These are phyloP conservation scores for Cutaneotrichosporon sp. DNA, from an alignment of 1,284 basidiomycete genomes.

Conservation along the genomic window DNA sequence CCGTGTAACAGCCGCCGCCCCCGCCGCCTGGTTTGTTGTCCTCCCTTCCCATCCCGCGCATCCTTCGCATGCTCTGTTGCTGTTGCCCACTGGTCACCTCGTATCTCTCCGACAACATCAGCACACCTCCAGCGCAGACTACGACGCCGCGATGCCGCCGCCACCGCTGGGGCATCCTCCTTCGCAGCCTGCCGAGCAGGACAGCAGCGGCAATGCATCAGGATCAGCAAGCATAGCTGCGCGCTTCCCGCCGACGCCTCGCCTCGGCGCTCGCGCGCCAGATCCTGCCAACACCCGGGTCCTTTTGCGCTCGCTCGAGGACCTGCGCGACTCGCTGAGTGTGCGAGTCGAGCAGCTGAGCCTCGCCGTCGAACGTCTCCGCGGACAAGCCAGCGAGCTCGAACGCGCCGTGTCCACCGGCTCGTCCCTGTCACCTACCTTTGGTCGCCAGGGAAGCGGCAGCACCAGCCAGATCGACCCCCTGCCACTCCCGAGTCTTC, in stretches of 20 bases:
- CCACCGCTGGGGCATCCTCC: neutral
- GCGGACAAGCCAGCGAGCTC: constrained; percentile 28
- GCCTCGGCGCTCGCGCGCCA: neutral
- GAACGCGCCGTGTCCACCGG: constrained; percentile 19
- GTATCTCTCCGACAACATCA: too few relatives aligned
- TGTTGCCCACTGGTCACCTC: neutral
- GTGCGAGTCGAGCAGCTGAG: constrained; percentile 29
- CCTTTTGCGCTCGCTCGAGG: constrained; percentile 27
- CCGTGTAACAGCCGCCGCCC: neutral
- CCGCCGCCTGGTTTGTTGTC: neutral
- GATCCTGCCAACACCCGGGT: constrained; percentile 18
- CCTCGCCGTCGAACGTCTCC: constrained; percentile 26
- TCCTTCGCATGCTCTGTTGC: neutral
- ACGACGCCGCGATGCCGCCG: neutral
- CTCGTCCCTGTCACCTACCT: constrained; percentile 8
- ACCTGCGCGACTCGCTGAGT: constrained; percentile 27
- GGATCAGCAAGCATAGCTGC: neutral
- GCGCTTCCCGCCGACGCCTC: neutral
- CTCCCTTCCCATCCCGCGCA: neutral
- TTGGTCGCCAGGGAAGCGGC: constrained; percentile 8
- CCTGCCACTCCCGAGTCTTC: neutral
- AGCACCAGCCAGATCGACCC: neutral
- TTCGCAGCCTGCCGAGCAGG: neutral
- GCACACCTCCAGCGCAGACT: neutral
- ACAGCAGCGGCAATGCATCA: neutral